Evolutionary conservation across 768 basidiomycete species (phyloP).

Genomic region (Pleurotus giganteus): DNA sequence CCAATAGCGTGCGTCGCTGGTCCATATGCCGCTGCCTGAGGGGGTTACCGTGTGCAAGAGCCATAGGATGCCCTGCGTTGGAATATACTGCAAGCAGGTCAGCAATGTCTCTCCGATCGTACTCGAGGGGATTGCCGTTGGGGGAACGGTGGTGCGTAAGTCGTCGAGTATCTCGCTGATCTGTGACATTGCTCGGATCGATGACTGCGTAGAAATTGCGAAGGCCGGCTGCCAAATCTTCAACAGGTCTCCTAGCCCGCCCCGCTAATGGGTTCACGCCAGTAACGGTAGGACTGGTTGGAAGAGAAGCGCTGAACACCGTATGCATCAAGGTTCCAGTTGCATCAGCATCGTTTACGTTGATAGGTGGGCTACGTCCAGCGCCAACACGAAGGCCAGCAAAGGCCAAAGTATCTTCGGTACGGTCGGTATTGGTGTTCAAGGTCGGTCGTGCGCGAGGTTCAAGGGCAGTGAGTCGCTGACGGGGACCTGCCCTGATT

Average conservation of each 20-base stretch:
- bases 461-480: conserved; percentile 5
- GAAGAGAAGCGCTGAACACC: not conserved
- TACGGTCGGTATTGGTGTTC: not conserved
- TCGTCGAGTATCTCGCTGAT: not conserved
- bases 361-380: not conserved
- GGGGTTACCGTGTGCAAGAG: not conserved
- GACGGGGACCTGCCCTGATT: conserved; percentile 4
- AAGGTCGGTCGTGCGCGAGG: not conserved
- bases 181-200: not conserved
- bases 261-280: not conserved
- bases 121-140: not conserved
- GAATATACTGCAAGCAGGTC: conserved; percentile 4
- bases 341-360: not conserved
- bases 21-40: not conserved
- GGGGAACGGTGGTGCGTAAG: not conserved
- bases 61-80: not conserved
- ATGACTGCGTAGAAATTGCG: not conserved
- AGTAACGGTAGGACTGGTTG: not conserved
- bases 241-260: not conserved
- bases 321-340: not conserved
- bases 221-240: not conserved
- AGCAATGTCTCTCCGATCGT: not conserved
- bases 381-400: conserved; percentile 5
- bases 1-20: not conserved
- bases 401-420: not conserved